Evolutionary conservation across 1,284 basidiomycete species (phyloP), one percentile per base, ranked within the genome.

Genomic region (Sporisorium exsertum): DNA sequence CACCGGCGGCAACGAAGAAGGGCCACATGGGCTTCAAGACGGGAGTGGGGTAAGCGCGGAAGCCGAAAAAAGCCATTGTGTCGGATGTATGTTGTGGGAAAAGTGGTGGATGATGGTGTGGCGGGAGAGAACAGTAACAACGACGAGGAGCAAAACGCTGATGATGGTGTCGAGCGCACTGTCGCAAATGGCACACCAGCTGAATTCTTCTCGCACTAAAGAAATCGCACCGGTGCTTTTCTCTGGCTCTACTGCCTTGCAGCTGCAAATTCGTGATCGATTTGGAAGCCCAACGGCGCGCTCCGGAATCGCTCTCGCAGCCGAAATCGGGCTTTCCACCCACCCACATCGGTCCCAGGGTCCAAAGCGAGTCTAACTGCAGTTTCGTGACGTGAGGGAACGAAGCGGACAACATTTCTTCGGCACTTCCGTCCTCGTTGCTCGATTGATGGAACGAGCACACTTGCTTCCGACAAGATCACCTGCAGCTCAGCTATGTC

Each of bases 1-100:
- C 73, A 56, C 64, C 82, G 40, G 78, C 72, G 33, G 81, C 80
- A 58, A 74, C 65, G 49, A 84, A 64, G 81, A 84, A 84, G 7
- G 83, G 83, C 78, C 78, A 80, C 66, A 84, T 67, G 52, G 83
- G 83, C 77, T 80, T 81, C 60, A 80, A 42, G 64, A 84, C 72
- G 7, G 83, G 83, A 20, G 83, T 84, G 20, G 83, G 81, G 74
- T 84, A 84, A 57, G 80, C 79, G 64, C 80, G 79, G 76, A 81
- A 79, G 62, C 81, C 81, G 64, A 83, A 79, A 71, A 82, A 77
- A 47, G 74, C 74, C 81, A 83, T 83, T 55, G 42, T 55, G 27
- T n/a, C 22, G 43, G 24, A 18, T n/a, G n/a, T n/a, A n/a, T n/a
- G n/a, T n/a, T n/a, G n/a, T 20, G 43, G 32, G 13, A 12, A 15